Evolutionary conservation across 2,329 filamentous ascomycete species (phyloP), one percentile per base, ranked within the genome.

Genomic region (Arthrobotrys megalospora): DNA sequence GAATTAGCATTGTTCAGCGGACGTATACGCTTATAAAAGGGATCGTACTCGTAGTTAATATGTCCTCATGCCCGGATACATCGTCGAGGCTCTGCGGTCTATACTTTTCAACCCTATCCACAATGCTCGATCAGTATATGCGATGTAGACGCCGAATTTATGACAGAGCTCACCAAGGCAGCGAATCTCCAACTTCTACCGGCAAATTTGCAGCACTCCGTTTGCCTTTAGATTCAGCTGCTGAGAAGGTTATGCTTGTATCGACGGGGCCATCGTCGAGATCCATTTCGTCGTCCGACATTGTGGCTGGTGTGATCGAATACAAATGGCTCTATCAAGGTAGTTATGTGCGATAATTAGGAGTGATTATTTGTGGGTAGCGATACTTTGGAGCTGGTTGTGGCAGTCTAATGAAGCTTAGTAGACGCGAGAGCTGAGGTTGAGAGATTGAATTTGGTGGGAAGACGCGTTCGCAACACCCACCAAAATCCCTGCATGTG

Each of bases 61-160:
- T 98, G 85, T 99, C 96, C 83, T 97, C 92, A 85, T 99, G 96
- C 19, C 96, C 96, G 2, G 94, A 97, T 73, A 99, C 96, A 85
- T 99, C 96, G 81, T 91, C 90, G 53, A 99, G 89, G 1, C 92
- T 93, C 79, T 91, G 91, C 16, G 96, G 96, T 66, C 96, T 90
- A 85, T 98, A 99, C 83, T 99, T 99, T 84, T 99, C 96, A 7
- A 99, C 94, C 94, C 92, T 94, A 77, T 1, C 10, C 3, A 50
- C 81, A 55, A 76, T 68, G 80, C 82, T 63, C 81, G 82, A 73
- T 65, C 6, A 47, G 24, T 41, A 28, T 16, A 16, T 4, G 16
- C 38, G 7, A 7, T 6, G 4, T 12, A 64, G 24, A 16, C n/a
- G 19, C 6, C 11, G n/a, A 41, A 69, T 45, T 34, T 8, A 3